A percentile compares a stretch with the other conserved stretches of the same genome.
Conservation (phyloP, 768 basidiomycete species). For the Jaapia argillacea region DNA sequence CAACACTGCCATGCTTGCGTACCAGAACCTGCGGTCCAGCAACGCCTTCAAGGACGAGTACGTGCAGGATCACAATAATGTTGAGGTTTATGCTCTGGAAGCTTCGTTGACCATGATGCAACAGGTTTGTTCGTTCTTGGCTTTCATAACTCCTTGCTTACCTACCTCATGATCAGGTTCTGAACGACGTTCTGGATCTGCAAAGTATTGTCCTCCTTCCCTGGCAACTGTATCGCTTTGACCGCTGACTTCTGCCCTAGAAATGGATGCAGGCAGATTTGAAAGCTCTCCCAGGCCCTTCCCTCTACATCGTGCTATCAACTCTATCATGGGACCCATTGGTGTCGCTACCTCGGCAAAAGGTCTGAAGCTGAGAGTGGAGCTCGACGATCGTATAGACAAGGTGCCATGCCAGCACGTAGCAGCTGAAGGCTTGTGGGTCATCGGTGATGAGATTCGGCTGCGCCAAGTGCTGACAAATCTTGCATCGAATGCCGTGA, state of each 20-base stretch:
- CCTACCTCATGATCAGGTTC: too few species aligned
- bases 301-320: constrained; percentile 19
- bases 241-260: constrained; percentile 3
- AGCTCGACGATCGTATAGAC: constrained; percentile 28
- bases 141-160: too few species aligned
- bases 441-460: constrained; percentile 32
- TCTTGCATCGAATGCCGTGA: too few species aligned
- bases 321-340: constrained; percentile 16
- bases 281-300: constrained; percentile 32
- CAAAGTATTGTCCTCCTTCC: constrained; percentile 10
- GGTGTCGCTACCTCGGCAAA: constrained; percentile 14
- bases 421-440: constrained; percentile 14
- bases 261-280: constrained; percentile 32
- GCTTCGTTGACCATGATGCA: constrained; percentile 28
- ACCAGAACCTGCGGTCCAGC: constrained; percentile 29
- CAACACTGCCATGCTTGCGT: constrained; percentile 39
- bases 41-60: constrained; percentile 20
- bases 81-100: constrained; percentile 34
- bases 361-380: constrained; percentile 20
- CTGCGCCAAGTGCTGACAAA: too few species aligned
- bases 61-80: constrained; percentile 15
- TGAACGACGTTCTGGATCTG: constrained; percentile 29
- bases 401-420: constrained; percentile 6
- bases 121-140: too few species aligned
- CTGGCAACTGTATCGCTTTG: neutral